Percentiles rank a stretch among this genome's conserved stretches.
These are phyloP conservation scores for Ganoderma sinense DNA, from an alignment of 1,284 basidiomycete genomes.

Conservation along the genomic window DNA sequence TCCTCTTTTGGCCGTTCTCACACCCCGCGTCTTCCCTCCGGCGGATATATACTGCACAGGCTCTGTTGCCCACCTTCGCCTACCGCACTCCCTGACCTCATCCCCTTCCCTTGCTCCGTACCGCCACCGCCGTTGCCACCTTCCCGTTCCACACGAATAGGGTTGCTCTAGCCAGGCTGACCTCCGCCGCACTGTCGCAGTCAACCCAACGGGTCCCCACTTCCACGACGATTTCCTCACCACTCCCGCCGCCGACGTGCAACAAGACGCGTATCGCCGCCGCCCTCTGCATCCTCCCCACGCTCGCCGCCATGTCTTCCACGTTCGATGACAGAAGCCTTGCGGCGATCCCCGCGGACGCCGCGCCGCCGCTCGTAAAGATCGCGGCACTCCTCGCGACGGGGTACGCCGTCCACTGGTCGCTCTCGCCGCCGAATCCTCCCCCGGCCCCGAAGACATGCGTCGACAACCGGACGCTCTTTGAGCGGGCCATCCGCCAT, in stretches of 20 bases:
- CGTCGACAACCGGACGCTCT: conserved; percentile 36
- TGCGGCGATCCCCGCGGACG: conserved; percentile 1
- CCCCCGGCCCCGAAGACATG: conserved; percentile 35
- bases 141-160: neutral
- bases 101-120: neutral
- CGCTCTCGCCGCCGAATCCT: conserved; percentile 39
- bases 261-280: conserved; percentile 4
- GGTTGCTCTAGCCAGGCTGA: neutral
- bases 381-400: conserved; percentile 35
- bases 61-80: neutral
- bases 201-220: neutral
- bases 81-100: neutral
- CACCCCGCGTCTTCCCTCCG: conserved; percentile 1
- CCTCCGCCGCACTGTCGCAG: neutral
- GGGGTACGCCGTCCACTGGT: conserved; percentile 35
- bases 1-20: neutral
- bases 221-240: neutral
- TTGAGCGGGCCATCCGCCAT: conserved; percentile 40
- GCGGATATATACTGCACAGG: neutral
- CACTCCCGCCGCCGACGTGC: neutral
- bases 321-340: conserved; percentile 1
- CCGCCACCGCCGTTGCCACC: neutral
- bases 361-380: conserved; percentile 30
- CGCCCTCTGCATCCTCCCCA: conserved; percentile 4
- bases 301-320: conserved; percentile 17